These are phyloP conservation scores for Pseudoperonospora humuli DNA, from an alignment of 352 stramenopile genomes.

Conservation along the genomic window DNA sequence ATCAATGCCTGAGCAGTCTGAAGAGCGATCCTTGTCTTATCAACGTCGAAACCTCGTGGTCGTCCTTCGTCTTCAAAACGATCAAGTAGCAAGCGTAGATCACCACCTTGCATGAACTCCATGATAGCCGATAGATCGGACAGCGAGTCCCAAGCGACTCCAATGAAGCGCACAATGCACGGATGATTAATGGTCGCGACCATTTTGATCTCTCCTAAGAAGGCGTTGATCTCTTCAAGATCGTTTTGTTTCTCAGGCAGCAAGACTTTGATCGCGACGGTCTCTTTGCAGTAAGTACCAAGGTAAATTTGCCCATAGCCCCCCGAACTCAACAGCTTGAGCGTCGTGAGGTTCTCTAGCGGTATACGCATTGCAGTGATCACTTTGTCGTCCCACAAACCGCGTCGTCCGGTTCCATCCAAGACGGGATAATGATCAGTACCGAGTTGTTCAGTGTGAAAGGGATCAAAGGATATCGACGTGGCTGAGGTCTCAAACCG, in stretches of 20 bases:
- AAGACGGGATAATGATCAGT: background rate
- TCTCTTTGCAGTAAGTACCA: conserved; percentile 28
- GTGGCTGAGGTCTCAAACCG: conserved; percentile 20
- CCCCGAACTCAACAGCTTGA: conserved; percentile 25
- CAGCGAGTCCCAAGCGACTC: conserved; percentile 35
- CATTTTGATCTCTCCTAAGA: conserved; percentile 24
- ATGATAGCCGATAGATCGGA: conserved; percentile 29
- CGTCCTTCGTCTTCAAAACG: conserved; percentile 12
- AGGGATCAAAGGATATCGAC: conserved; percentile 11
- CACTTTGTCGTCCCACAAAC: conserved; percentile 23
- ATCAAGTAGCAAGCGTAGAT: conserved; percentile 24
- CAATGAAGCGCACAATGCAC: conserved; percentile 45
- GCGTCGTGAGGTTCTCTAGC: conserved; percentile 29
- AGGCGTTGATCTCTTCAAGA: conserved; percentile 30
- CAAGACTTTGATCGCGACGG: conserved; percentile 38
- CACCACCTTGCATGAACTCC: conserved; percentile 40
- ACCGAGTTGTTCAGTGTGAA: conserved; percentile 12
- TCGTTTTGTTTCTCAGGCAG: conserved; percentile 21
- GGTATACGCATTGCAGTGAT: conserved; percentile 26
- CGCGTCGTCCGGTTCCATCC: background rate
- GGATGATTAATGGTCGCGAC: conserved; percentile 31
- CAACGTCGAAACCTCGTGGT: conserved; percentile 15
- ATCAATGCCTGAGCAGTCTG: conserved; percentile 28
- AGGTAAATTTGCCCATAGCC: conserved; percentile 39
- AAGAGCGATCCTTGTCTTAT: conserved; percentile 26